phyloP scores from a whole-genome alignment of 108 stramenopile species.

The Nitzschia sp. region DNA sequence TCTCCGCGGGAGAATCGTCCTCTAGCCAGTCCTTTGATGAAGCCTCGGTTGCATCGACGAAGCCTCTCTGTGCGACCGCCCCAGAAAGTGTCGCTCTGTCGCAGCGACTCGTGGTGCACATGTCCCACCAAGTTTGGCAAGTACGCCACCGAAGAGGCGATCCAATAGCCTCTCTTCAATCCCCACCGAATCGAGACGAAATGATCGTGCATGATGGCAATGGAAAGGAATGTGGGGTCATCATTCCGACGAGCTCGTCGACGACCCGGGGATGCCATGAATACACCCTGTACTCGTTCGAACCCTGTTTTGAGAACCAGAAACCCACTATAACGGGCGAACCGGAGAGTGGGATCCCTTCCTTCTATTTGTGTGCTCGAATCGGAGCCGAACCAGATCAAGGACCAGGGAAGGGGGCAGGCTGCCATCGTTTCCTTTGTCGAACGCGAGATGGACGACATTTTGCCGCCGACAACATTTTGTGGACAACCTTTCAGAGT shows the following conservation, averaged over 20 bases:
- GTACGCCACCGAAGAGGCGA: background rate
- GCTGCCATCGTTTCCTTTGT: constrained; percentile 5
- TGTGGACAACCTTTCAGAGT: constrained; percentile 5
- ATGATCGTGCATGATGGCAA: background rate
- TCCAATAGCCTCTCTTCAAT: background rate
- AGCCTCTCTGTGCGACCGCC: background rate
- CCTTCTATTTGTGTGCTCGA: constrained; percentile 5
- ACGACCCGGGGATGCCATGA: background rate
- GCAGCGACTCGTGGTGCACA: background rate
- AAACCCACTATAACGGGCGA: background rate
- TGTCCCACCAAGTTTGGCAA: background rate
- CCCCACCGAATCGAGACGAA: background rate
- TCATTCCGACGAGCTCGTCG: background rate
- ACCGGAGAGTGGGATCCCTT: background rate
- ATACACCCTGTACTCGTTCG: constrained; percentile 6
- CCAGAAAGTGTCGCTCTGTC: background rate
- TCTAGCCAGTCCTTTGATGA: background rate
- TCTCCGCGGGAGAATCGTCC: background rate
- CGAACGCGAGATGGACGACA: background rate
- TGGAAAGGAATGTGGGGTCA: background rate
- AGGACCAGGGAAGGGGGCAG: background rate
- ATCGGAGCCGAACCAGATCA: background rate
- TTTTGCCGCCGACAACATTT: background rate
- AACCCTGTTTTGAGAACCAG: constrained; percentile 3
- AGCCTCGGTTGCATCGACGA: background rate